Evolutionary conservation across 345 rosid genomes (phyloP).

Genomic region (Ceriops zippeliana): DNA sequence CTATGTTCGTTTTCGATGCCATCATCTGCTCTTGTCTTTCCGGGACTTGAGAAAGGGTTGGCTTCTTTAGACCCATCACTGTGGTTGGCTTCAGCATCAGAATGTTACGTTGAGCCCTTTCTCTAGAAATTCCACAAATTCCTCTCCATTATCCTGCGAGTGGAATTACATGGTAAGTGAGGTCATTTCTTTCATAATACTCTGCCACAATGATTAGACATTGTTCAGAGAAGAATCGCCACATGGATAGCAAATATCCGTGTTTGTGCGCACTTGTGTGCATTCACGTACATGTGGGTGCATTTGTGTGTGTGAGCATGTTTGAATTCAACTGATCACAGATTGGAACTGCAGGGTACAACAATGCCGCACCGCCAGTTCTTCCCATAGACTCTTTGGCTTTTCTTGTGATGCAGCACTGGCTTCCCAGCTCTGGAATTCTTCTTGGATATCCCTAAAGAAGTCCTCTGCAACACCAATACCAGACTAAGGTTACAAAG

Average conservation of each 20-base stretch:
- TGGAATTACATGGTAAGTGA: slow-evolving; percentile 9
- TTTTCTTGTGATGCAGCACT: slow-evolving; percentile 66
- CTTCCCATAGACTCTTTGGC: slow-evolving; percentile 97
- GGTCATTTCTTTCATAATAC: not conserved
- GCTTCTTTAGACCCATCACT: slow-evolving; percentile 16
- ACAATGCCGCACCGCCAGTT: slow-evolving; percentile 56
- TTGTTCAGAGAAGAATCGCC: not conserved
- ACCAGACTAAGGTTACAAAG: slow-evolving; percentile 2
- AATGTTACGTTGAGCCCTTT: slow-evolving; percentile 64
- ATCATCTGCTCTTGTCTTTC: slow-evolving; percentile 28
- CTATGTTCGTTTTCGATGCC: slow-evolving; percentile 22
- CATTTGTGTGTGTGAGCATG: not conserved
- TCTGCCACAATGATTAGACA: not conserved
- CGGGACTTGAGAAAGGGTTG: slow-evolving; percentile 23
- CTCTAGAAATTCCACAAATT: slow-evolving; percentile 83
- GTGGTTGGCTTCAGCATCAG: slow-evolving; percentile 30
- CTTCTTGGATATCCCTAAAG: slow-evolving; percentile 88
- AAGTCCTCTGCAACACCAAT: slow-evolving; percentile 67
- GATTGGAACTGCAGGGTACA: slow-evolving; percentile 4
- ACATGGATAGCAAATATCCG: no score
- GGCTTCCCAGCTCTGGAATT: slow-evolving; percentile 80
- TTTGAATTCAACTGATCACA: not conserved
- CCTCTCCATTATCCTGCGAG: slow-evolving; percentile 82
- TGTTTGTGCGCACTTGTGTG: no score
- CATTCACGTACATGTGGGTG: not conserved